These are phyloP conservation scores for Fraxinus latifolia DNA, from an alignment of 305 asterid genomes.

Conservation along the genomic window DNA sequence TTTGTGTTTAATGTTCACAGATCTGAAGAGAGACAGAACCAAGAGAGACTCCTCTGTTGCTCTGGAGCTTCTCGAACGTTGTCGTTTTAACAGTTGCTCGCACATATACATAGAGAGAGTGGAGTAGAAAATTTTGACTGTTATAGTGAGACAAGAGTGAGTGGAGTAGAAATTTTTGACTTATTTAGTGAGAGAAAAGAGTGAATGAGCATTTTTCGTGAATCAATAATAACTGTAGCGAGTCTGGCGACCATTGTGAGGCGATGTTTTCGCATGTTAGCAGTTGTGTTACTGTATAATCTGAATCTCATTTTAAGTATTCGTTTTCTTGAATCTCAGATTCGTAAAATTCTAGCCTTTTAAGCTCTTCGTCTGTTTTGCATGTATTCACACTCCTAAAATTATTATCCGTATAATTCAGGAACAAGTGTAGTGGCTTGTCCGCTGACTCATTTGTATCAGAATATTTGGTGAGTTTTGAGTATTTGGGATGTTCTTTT, in stretches of 20 bases:
- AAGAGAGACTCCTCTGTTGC: slow-evolving; percentile 10
- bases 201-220: slow-evolving; percentile 23
- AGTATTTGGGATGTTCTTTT: neutral
- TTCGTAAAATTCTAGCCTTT: slow-evolving; percentile 24
- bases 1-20: slow-evolving; percentile 30
- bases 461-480: slow-evolving; percentile 10
- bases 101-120: neutral
- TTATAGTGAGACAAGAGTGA: neutral
- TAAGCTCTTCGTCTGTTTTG: slow-evolving; percentile 16
- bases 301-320: neutral
- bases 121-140: neutral
- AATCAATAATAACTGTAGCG: slow-evolving; percentile 17
- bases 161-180: slow-evolving; percentile 4
- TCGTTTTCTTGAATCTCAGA: slow-evolving; percentile 15
- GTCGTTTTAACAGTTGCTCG: slow-evolving; percentile 21
- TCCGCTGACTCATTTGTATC: neutral
- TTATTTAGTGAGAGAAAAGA: neutral
- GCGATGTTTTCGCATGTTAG: slow-evolving; percentile 22
- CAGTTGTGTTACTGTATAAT: neutral
- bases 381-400: slow-evolving; percentile 12
- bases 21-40: slow-evolving; percentile 26
- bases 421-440: neutral
- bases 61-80: slow-evolving; percentile 15
- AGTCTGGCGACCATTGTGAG: slow-evolving; percentile 18
- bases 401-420: neutral